These are phyloP conservation scores for Austropuccinia psidii DNA, from an alignment of 1,284 basidiomycete species.

Conservation along the genomic window DNA sequence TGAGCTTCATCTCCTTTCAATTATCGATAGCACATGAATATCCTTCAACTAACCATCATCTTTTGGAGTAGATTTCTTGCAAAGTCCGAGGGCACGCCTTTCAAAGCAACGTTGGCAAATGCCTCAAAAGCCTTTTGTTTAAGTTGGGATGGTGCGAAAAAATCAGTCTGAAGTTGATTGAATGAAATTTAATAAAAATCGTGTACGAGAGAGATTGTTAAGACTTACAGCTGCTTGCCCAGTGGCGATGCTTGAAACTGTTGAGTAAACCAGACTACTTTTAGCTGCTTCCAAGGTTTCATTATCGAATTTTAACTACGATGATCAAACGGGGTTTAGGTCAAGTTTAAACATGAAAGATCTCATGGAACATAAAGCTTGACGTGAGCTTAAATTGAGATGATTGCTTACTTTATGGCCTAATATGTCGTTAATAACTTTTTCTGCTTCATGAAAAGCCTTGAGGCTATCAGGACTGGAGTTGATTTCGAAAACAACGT, in stretches of 20 bases:
- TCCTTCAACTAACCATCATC: background rate
- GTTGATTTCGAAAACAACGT: conserved; percentile 51
- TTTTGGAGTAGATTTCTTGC: conserved; percentile 40
- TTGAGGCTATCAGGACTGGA: conserved; percentile 76
- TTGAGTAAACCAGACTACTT: conserved; percentile 75
- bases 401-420: conserved; percentile 39
- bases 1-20: conserved; percentile 63
- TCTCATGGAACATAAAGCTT: background rate
- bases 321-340: background rate
- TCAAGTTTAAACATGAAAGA: no score
- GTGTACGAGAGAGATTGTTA: conserved; percentile 41
- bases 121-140: conserved; percentile 73
- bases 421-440: conserved; percentile 46
- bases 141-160: no score
- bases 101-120: conserved; percentile 77
- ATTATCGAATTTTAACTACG: conserved; percentile 68
- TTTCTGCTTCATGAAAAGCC: conserved; percentile 70
- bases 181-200: background rate
- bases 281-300: conserved; percentile 86
- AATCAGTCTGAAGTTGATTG: conserved; percentile 31
- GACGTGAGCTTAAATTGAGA: background rate
- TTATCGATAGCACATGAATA: no score
- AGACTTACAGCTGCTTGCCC: conserved; percentile 66
- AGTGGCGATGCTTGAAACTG: conserved; percentile 72
- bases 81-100: conserved; percentile 64